Conservation (phyloP, 163 green algal genomes). For the Chlamydomonas reinhardtii region DNA sequence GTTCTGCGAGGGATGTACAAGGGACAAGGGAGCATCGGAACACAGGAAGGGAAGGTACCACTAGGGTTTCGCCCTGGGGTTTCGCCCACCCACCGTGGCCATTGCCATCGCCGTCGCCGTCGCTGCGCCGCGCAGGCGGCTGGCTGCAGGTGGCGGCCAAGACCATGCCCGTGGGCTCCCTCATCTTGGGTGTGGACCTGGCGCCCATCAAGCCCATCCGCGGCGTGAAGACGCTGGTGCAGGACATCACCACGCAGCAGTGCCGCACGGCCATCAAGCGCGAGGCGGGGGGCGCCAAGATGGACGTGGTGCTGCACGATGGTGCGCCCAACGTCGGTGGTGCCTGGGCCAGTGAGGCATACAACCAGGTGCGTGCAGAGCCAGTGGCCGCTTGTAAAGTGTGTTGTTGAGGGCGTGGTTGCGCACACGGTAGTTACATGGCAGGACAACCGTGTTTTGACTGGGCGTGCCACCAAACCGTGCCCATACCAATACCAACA, state of each 20-base stretch:
- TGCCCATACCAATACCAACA: too few relatives aligned
- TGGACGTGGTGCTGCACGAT: conserved; percentile 97
- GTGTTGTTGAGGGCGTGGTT: too few relatives aligned
- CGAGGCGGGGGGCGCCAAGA: conserved; percentile 78
- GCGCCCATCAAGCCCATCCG: conserved; percentile 93
- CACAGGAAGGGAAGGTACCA: too few relatives aligned
- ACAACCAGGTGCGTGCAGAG: conserved; percentile 76
- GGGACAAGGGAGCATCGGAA: too few relatives aligned
- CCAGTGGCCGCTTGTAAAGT: too few relatives aligned
- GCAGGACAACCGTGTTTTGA: too few relatives aligned
- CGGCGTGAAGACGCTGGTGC: conserved; percentile 87
- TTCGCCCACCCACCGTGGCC: too few relatives aligned
- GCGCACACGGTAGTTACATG: too few relatives aligned
- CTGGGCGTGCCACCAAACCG: too few relatives aligned
- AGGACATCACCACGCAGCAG: conserved; percentile 96
- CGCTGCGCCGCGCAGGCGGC: conserved; percentile 5
- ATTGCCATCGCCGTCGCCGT: too few relatives aligned
- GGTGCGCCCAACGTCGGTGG: conserved; percentile 98
- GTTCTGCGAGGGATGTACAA: too few relatives aligned
- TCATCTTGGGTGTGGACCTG: conserved; percentile 97
- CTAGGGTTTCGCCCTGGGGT: too few relatives aligned
- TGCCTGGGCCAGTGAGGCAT: conserved; percentile 93
- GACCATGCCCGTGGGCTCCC: conserved; percentile 90
- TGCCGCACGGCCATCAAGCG: conserved; percentile 81
- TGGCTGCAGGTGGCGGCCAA: conserved; percentile 92